Conservation (phyloP, 192 early-diverging fungal species). For the Radiomyces spectabilis region DNA sequence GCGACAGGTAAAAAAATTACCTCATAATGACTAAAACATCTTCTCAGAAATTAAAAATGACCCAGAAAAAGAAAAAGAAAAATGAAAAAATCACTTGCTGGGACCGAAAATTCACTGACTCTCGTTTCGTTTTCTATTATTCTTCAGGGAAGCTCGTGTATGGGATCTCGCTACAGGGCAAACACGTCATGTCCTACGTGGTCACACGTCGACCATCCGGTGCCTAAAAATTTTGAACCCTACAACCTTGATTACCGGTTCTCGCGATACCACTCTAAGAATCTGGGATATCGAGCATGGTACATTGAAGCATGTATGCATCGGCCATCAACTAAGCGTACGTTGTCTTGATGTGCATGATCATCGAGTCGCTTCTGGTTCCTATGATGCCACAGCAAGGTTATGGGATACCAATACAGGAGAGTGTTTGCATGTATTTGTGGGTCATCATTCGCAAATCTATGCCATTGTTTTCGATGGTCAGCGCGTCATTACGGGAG, state of each 20-base stretch:
- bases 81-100: neutral
- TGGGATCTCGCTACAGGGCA: slow-evolving; percentile 88
- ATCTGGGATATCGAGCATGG: slow-evolving; percentile 80
- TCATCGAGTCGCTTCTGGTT: slow-evolving; percentile 79
- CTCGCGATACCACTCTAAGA: slow-evolving; percentile 85
- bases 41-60: no score
- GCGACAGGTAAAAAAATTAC: slow-evolving; percentile 85
- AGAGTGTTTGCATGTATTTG: slow-evolving; percentile 55
- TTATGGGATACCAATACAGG: slow-evolving; percentile 86
- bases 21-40: no score
- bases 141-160: slow-evolving; percentile 66
- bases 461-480: slow-evolving; percentile 90
- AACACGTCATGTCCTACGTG: slow-evolving; percentile 85
- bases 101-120: no score
- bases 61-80: neutral
- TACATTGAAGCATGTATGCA: slow-evolving; percentile 64
- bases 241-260: slow-evolving; percentile 82
- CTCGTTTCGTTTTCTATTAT: neutral
- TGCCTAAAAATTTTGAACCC: slow-evolving; percentile 75
- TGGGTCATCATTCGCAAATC: slow-evolving; percentile 91
- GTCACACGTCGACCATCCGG: slow-evolving; percentile 93
- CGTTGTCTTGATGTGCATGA: slow-evolving; percentile 86
- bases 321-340: slow-evolving; percentile 85
- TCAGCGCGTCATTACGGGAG: slow-evolving; percentile 77
- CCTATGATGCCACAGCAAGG: slow-evolving; percentile 87